Evolutionary conservation across 495 filamentous ascomycete genomes (phyloP), one percentile per base, ranked within the genome.

Genomic region (Haplographium delicatum): DNA sequence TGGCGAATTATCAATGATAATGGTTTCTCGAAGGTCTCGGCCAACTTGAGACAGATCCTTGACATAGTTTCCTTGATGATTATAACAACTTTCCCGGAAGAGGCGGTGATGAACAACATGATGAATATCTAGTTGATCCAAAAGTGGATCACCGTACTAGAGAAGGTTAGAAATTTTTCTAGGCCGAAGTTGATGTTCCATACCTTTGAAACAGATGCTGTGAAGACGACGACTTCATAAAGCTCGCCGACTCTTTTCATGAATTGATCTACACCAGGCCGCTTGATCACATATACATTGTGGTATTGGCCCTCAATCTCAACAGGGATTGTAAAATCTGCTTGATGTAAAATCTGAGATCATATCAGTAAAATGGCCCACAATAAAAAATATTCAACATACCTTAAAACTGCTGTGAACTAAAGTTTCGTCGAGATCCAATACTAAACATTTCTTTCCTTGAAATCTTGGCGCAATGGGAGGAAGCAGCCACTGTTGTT

Each of bases 381-480:
- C 18, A 25, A n/a, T 2, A 7, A 4, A n/a, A 24, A 37, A 5
- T 27, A 18, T 26, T 11, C 11, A 23, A 44, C 65, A 60, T 69
- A 96, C 93, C 83, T 99, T 99, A 69, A 99, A 99, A 60, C 93
- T 97, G 66, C 93, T 97, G 68, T 99, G 93, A 18, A 99, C 93
- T 28, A 99, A 70, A n/a, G 94, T 99, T 66, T 99, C 93, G 57
- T 99, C 93, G 38, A 99, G 70, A 71, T 99, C 93, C 20, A 99
- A 74, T 13, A 99, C 91, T 35, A 99, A 72, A 61, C 94, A 97
- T 66, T 99, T 99, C 61, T 84, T 83, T 19, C 88, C 86, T 52
- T 83, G 81, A 57, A 93, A 79, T 54, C 84, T 82, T 11, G 89
- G 84, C 15, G 80, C 69, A 40, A 89, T 72, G 8, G 91, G 86